phyloP scores from a whole-genome alignment of 306 rosid species.

The Castanea crenata region DNA sequence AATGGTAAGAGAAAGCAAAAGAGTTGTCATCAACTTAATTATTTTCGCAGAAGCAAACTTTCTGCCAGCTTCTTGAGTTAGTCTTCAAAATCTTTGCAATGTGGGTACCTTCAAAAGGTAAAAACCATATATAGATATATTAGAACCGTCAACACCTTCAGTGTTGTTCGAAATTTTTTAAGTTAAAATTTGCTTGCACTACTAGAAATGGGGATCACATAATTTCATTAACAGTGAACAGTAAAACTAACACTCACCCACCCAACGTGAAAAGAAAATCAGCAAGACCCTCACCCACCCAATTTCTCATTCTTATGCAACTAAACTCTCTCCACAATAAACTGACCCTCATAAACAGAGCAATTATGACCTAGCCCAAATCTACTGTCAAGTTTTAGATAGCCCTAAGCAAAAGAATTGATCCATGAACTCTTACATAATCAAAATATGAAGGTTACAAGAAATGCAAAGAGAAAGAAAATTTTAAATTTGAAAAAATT shows the following conservation, averaged over 20 bases:
- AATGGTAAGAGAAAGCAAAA: too few species aligned
- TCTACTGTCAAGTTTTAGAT: neutral
- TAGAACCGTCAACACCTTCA: constrained; percentile 15
- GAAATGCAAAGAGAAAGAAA: too few species aligned
- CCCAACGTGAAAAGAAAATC: neutral
- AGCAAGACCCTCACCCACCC: neutral
- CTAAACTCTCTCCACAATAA: neutral
- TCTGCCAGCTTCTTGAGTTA: constrained; percentile 93
- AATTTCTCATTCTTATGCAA: neutral
- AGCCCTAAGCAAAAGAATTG: neutral
- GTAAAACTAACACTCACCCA: neutral
- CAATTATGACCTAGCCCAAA: neutral
- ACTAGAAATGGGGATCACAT: neutral
- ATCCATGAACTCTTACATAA: neutral
- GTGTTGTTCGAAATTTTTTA: constrained; percentile 11
- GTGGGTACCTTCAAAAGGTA: constrained; percentile 66
- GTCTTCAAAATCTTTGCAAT: constrained; percentile 75
- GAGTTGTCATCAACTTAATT: constrained; percentile 83
- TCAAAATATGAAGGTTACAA: too few species aligned
- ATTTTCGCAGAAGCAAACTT: constrained; percentile 86
- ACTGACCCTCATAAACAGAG: neutral
- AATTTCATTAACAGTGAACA: neutral
- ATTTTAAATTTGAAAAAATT: too few species aligned
- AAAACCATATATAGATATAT: neutral
- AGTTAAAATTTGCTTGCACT: neutral